These are phyloP conservation scores for Zelonia costaricensis DNA, from an alignment of 208 protist genomes.

Conservation along the genomic window DNA sequence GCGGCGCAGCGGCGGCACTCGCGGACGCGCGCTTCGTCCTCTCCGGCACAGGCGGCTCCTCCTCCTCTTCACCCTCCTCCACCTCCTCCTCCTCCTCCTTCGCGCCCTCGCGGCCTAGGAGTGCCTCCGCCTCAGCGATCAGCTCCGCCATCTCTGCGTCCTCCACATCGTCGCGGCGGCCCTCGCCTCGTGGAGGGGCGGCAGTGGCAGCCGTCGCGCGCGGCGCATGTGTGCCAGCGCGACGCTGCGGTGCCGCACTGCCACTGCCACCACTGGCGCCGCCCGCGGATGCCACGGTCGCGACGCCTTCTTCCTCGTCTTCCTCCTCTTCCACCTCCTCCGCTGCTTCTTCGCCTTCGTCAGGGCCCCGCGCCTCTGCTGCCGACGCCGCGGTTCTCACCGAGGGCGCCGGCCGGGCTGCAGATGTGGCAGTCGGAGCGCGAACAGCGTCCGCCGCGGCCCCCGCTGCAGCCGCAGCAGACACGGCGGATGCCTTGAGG, in stretches of 20 bases:
- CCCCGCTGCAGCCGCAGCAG: conserved; percentile 7
- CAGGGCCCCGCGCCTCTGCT: no score
- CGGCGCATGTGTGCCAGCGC: no score
- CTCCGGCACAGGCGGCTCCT: not conserved
- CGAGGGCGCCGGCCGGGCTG: not conserved
- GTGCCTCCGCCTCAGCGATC: conserved; percentile 19
- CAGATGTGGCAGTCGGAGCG: not conserved
- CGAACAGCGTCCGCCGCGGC: conserved; percentile 11
- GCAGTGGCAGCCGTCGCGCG: no score
- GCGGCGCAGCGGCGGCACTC: no score
- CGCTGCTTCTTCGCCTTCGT: no score
- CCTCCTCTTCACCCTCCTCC: conserved; percentile 1
- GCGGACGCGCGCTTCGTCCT: not conserved
- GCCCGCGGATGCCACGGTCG: no score
- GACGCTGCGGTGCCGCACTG: no score
- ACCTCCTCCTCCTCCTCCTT: not conserved
- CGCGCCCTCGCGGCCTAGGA: conserved; percentile 2
- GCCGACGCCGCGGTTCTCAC: no score
- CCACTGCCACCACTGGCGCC: no score
- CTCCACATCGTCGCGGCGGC: conserved; percentile 16
- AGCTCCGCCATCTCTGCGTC: conserved; percentile 18
- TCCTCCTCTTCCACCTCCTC: no score
- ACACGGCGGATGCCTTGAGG: not conserved
- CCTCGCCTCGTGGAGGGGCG: no score
- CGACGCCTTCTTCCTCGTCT: no score